phyloP scores from a whole-genome alignment of 768 basidiomycete species.

The Phylloporus sp. region DNA sequence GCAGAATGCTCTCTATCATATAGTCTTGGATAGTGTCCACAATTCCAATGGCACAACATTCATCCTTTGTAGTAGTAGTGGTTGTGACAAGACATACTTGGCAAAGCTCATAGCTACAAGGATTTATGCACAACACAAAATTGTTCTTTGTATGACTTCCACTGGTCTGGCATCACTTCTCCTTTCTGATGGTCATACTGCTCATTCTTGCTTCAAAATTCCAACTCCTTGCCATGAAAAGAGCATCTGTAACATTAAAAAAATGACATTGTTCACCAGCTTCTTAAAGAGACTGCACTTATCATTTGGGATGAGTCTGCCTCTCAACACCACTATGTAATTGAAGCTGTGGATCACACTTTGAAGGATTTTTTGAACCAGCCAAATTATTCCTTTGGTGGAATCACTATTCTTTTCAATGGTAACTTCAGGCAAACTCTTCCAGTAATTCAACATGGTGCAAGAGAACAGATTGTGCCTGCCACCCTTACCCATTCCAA shows the following conservation, averaged over 20 bases:
- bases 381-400: no score
- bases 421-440: no score
- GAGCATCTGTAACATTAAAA: constrained; percentile 1
- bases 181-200: no score
- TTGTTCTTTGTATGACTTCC: constrained; percentile 46
- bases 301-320: no score
- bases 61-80: constrained; percentile 40
- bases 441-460: constrained; percentile 36
- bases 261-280: not conserved
- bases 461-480: constrained; percentile 34
- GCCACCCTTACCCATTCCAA: constrained; percentile 32
- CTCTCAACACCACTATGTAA: no score
- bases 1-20: constrained; percentile 24
- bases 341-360: no score
- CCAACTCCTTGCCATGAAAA: not conserved
- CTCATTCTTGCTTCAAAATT: not conserved
- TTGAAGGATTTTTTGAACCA: no score
- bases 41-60: constrained; percentile 13
- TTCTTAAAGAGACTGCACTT: no score
- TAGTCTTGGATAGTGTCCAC: not conserved
- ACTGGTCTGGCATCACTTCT: constrained; percentile 23
- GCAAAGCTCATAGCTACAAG: constrained; percentile 32
- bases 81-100: constrained; percentile 44
- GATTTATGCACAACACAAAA: constrained; percentile 22
- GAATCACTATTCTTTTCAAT: no score